Evolutionary conservation across 2,329 filamentous ascomycete species (phyloP), one percentile per base, ranked within the genome.

Genomic region (Sporothrix brasiliensis): DNA sequence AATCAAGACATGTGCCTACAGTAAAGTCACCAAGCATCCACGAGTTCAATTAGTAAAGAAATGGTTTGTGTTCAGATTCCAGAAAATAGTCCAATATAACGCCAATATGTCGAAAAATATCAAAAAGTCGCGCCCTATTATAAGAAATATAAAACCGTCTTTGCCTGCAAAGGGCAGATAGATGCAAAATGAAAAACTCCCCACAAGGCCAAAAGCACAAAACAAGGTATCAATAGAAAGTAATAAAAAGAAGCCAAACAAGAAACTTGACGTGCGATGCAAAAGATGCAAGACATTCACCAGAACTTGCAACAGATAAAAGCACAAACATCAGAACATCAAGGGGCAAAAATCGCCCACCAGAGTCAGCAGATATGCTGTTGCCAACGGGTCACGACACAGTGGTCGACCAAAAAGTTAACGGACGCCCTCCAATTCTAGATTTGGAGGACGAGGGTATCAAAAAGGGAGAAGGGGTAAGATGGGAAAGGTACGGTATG

Each of bases 101-200:
- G 58, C 58, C 52, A 53, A 54, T 30, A 54, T 30, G 52, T 14
- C 52, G n/a, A 53, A 53, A 53, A 54, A 27, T 13, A 16, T n/a
- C n/a, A 47, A 9, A 5, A 53, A 16, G 6, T 34, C 61, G 21
- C 47, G 24, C 61, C 60, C 61, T 14, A 49, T n/a, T n/a, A 27
- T 47, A 47, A 63, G 39, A 63, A 63, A 63, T 63, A 63, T 27
- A 47, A 61, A 27, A 21, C 47, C 61, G 21, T 41, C 30, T 21
- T 50, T 65, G 44, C 61, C 47, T 49, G 21, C 44, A 41, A n/a
- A 53, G 47, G 39, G 30, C 54, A 27, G 10, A 13, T 41, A 39
- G 14, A 68, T 21, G 30, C 27, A 49, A 39, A 56, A 66, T 9
- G 50, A 67, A 24, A 24, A 41, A 39, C 53, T 27, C 13, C 27